phyloP scores from a whole-genome alignment of 2,329 filamentous ascomycete genomes.

The Paecilomyces niveus region DNA sequence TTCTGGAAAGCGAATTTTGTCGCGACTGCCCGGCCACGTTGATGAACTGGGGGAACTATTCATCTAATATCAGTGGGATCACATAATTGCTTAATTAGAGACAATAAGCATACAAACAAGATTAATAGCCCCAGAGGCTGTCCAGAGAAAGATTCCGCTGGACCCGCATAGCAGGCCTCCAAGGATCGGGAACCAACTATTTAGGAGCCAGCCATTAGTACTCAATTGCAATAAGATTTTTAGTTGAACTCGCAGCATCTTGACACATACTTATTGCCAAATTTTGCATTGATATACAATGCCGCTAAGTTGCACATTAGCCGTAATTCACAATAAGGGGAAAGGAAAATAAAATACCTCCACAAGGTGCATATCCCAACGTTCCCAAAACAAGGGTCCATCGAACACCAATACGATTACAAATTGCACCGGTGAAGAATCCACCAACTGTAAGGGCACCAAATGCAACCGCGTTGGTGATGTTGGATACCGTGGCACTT shows the following conservation, averaged over 20 bases:
- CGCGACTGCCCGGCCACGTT: no score
- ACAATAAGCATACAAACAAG: background rate
- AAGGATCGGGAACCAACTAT: slow-evolving; percentile 1
- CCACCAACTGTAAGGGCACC: background rate
- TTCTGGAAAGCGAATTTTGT: no score
- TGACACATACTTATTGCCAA: slow-evolving; percentile 1
- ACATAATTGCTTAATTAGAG: no score
- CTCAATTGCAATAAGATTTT: background rate
- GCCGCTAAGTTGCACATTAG: background rate
- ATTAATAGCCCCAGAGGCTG: slow-evolving; percentile 2
- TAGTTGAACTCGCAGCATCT: background rate
- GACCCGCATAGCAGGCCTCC: background rate
- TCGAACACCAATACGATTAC: slow-evolving; percentile 2
- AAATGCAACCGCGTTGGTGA: slow-evolving; percentile 2
- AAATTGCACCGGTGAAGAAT: slow-evolving; percentile 1
- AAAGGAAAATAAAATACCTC: background rate
- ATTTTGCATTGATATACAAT: slow-evolving; percentile 2
- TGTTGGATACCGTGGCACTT: background rate
- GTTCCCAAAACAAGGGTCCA: slow-evolving; percentile 1
- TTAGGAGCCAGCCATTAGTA: background rate
- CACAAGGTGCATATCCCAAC: slow-evolving; percentile 2
- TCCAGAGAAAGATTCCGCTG: slow-evolving; percentile 1
- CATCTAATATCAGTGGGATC: no score
- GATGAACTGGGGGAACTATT: no score
- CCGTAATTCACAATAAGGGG: background rate